phyloP scores from a whole-genome alignment of 192 early-diverging fungal species.

The Jimgerdemannia flammicorona region DNA sequence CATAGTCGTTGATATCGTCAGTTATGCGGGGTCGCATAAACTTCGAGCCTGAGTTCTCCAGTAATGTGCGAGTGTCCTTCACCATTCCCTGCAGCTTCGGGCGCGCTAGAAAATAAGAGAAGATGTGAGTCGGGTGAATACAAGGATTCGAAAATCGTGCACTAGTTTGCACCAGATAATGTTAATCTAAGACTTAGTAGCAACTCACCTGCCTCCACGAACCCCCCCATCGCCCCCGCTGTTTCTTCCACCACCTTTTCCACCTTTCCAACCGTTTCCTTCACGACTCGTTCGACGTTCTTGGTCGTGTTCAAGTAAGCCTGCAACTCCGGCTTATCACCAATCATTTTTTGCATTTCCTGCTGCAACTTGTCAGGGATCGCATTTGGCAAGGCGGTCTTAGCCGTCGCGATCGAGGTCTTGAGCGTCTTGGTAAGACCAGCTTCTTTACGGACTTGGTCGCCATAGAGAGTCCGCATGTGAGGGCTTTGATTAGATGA shows the following conservation, averaged over 20 bases:
- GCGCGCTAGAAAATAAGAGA: slow-evolving; percentile 21
- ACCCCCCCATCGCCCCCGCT: slow-evolving; percentile 37
- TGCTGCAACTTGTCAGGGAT: slow-evolving; percentile 45
- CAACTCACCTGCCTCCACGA: slow-evolving; percentile 39
- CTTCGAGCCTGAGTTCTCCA: slow-evolving; percentile 31
- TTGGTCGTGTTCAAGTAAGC: slow-evolving; percentile 24
- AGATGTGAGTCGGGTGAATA: too few species aligned
- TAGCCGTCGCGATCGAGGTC: slow-evolving; percentile 52
- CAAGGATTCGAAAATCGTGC: too few species aligned
- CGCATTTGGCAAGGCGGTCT: slow-evolving; percentile 54
- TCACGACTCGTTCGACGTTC: slow-evolving; percentile 46
- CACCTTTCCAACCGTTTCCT: slow-evolving; percentile 47
- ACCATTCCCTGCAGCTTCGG: slow-evolving; percentile 45
- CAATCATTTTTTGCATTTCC: slow-evolving; percentile 43
- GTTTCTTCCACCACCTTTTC: slow-evolving; percentile 66
- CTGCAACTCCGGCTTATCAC: slow-evolving; percentile 50
- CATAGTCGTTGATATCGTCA: slow-evolving; percentile 38
- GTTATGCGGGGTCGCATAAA: slow-evolving; percentile 24
- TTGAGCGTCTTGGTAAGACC: slow-evolving; percentile 72
- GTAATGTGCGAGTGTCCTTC: slow-evolving; percentile 35
- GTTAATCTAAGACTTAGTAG: too few species aligned
- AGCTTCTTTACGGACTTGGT: slow-evolving; percentile 76
- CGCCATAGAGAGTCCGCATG: slow-evolving; percentile 86
- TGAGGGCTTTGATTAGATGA: slow-evolving; percentile 58
- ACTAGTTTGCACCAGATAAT: too few species aligned